A percentile compares a stretch with the other conserved stretches of the same genome.
Conservation (phyloP, 148 eudicot genomes). For the Rhododendron ovatum region DNA sequence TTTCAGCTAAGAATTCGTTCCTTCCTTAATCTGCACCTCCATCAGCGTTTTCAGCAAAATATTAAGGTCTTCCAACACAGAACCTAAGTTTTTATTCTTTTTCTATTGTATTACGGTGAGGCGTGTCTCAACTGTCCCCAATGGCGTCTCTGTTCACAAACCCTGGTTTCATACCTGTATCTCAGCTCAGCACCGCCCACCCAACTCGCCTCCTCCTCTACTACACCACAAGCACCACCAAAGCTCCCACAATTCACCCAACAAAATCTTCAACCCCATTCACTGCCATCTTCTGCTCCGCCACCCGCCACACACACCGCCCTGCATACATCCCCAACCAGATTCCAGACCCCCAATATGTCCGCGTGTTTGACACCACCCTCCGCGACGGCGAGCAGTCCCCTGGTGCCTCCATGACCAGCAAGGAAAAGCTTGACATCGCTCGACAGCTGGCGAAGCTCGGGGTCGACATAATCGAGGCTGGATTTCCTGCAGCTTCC, state of each 20-base stretch:
- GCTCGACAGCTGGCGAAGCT: slow-evolving; percentile 69
- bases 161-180: slow-evolving; percentile 4
- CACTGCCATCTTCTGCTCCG: slow-evolving; percentile 18
- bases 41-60: too few relatives aligned
- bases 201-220: slow-evolving; percentile 7
- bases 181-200: not conserved
- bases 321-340: slow-evolving; percentile 62
- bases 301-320: slow-evolving; percentile 13
- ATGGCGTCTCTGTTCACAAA: slow-evolving; percentile 19
- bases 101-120: too few relatives aligned
- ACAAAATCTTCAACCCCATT: not conserved
- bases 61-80: too few relatives aligned
- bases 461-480: slow-evolving; percentile 89
- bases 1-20: too few relatives aligned
- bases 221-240: not conserved
- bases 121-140: too few relatives aligned
- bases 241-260: not conserved
- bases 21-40: too few relatives aligned
- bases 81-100: too few relatives aligned
- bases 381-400: slow-evolving; percentile 95
- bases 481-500: slow-evolving; percentile 88
- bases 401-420: slow-evolving; percentile 91
- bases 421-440: slow-evolving; percentile 76
- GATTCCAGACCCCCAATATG: slow-evolving; percentile 67
- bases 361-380: slow-evolving; percentile 86